A percentile compares a stretch with the other conserved stretches of the same genome.
Conservation (phyloP, 2,329 filamentous ascomycete species). For the Paradendryphiella salina region DNA sequence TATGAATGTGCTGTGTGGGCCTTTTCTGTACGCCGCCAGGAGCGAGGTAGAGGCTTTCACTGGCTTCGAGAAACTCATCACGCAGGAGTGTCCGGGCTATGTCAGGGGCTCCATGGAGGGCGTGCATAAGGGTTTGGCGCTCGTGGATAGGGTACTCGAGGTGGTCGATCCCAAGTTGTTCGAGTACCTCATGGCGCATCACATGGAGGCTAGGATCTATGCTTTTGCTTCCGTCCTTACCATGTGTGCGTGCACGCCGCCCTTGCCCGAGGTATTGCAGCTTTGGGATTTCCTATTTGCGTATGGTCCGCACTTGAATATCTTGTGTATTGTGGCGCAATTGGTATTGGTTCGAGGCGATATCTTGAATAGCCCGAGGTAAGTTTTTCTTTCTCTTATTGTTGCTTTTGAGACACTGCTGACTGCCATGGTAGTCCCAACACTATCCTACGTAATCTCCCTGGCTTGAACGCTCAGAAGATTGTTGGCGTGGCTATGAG, state of each 20-base stretch:
- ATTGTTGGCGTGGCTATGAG: conserved; percentile 84
- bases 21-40: conserved; percentile 90
- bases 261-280: conserved; percentile 85
- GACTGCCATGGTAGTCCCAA: conserved; percentile 71
- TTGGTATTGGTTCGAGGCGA: conserved; percentile 84
- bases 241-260: conserved; percentile 92
- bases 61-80: conserved; percentile 85
- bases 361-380: conserved; percentile 84
- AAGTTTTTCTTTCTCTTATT: conserved; percentile 30
- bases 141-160: conserved; percentile 89
- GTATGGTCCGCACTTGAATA: conserved; percentile 91
- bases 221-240: conserved; percentile 95
- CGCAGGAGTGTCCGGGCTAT: conserved; percentile 86
- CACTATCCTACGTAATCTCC: conserved; percentile 85
- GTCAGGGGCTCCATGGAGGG: conserved; percentile 96
- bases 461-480: conserved; percentile 77
- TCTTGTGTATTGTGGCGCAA: conserved; percentile 95
- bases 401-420: not conserved
- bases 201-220: conserved; percentile 90
- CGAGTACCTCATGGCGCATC: conserved; percentile 79
- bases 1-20: conserved; percentile 97
- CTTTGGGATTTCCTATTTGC: conserved; percentile 98
- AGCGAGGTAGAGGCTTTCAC: conserved; percentile 95
- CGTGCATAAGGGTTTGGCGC: conserved; percentile 84
- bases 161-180: conserved; percentile 90